Conservation (phyloP, 2,329 filamentous ascomycete genomes). For the Microascus cirrosus region DNA sequence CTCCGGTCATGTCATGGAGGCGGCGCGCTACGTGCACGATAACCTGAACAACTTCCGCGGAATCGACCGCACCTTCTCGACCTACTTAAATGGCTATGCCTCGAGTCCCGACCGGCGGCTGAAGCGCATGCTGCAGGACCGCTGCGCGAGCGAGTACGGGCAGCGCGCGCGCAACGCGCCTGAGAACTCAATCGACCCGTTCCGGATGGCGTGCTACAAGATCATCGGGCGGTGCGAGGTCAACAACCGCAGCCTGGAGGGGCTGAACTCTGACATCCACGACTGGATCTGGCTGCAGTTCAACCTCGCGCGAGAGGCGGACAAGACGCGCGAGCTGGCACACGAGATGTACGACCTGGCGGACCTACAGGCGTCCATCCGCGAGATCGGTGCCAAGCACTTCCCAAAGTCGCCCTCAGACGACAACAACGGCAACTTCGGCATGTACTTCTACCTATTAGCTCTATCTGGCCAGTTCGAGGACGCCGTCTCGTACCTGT, state of each 20-base stretch:
- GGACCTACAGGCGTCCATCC: slow-evolving; percentile 67
- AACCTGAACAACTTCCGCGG: slow-evolving; percentile 75
- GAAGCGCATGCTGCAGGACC: slow-evolving; percentile 67
- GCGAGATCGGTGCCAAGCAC: slow-evolving; percentile 82
- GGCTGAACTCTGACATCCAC: slow-evolving; percentile 52
- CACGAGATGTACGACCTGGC: slow-evolving; percentile 53
- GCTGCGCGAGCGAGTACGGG: slow-evolving; percentile 82
- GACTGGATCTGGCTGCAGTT: slow-evolving; percentile 67
- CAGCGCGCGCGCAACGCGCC: slow-evolving; percentile 75
- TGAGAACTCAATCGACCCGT: slow-evolving; percentile 83
- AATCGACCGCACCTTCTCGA: slow-evolving; percentile 81
- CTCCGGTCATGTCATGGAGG: slow-evolving; percentile 73
- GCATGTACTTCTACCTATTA: slow-evolving; percentile 89
- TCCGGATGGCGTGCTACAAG: slow-evolving; percentile 96
- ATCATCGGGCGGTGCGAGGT: slow-evolving; percentile 75
- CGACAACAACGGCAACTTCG: slow-evolving; percentile 55
- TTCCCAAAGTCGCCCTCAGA: slow-evolving; percentile 76
- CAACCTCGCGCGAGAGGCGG: slow-evolving; percentile 55
- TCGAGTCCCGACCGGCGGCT: slow-evolving; percentile 66
- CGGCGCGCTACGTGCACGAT: slow-evolving; percentile 72
- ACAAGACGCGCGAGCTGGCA: slow-evolving; percentile 52
- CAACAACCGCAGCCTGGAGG: slow-evolving; percentile 51
- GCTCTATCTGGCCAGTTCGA: slow-evolving; percentile 89
- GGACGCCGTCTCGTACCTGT: slow-evolving; percentile 82
- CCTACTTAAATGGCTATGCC: slow-evolving; percentile 78